Conservation (phyloP, 176 grass and related monocot genomes). For the Lolium rigidum region DNA sequence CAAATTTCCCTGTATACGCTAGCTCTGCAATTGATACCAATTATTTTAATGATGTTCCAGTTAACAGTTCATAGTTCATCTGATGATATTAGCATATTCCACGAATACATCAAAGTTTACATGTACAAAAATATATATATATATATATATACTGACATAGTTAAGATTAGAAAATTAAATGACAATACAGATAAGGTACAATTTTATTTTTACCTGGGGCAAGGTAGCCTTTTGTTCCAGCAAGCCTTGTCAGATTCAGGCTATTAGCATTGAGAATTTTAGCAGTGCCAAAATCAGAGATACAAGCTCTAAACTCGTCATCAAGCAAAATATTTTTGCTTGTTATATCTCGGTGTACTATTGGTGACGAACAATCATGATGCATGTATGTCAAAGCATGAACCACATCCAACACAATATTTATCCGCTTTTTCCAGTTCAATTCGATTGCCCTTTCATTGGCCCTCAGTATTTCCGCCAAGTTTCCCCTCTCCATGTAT, state of each 20-base stretch:
- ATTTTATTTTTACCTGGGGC: neutral
- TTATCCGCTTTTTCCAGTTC: neutral
- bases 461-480: neutral
- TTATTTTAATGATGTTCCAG: too few species aligned
- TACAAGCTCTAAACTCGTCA: conserved; percentile 7
- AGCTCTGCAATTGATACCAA: too few species aligned
- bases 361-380: conserved; percentile 2
- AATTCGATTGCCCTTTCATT: neutral
- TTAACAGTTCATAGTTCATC: too few species aligned
- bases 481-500: conserved; percentile 27
- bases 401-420: neutral
- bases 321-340: conserved; percentile 9
- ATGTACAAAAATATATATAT: too few species aligned
- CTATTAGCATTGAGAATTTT: neutral
- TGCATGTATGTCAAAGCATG: conserved; percentile 1
- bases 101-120: too few species aligned
- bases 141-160: too few species aligned
- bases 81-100: too few species aligned
- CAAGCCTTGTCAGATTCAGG: neutral
- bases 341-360: conserved; percentile 19
- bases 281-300: neutral
- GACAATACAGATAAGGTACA: too few species aligned
- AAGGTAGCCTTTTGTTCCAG: neutral
- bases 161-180: too few species aligned
- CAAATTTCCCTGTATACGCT: too few species aligned